Conservation (phyloP, 1,139 yeast genomes). For the Diutina scorzettiae region DNA sequence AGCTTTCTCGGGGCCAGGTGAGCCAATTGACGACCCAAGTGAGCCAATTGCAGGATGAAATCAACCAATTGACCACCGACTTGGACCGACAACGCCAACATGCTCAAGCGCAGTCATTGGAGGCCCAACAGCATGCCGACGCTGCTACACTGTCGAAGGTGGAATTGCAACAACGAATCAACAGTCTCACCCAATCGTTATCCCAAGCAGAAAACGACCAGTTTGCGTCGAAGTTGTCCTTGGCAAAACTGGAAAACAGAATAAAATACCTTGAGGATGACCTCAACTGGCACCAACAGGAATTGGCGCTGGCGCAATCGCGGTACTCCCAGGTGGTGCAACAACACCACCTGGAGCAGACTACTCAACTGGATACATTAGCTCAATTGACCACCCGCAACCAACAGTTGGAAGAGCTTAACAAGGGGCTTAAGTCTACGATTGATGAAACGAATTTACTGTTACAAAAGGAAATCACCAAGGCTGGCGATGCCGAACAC, state of each 20-base stretch:
- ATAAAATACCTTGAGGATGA: slow-evolving; percentile 23
- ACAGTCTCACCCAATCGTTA: slow-evolving; percentile 25
- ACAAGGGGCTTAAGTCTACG: slow-evolving; percentile 8
- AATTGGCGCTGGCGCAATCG: slow-evolving; percentile 26
- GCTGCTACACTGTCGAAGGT: slow-evolving; percentile 37
- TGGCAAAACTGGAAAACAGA: slow-evolving; percentile 29
- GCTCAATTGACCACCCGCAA: slow-evolving; percentile 20
- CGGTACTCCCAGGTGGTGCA: slow-evolving; percentile 29
- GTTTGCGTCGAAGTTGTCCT: slow-evolving; percentile 29
- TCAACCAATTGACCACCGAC: background rate
- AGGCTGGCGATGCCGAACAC: slow-evolving; percentile 19
- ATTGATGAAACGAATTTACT: slow-evolving; percentile 23
- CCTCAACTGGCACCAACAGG: slow-evolving; percentile 38
- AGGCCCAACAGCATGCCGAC: slow-evolving; percentile 42
- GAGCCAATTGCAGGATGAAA: background rate
- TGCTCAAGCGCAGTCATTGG: slow-evolving; percentile 14
- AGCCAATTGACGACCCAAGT: background rate
- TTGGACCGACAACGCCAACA: background rate
- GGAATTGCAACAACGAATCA: slow-evolving; percentile 28
- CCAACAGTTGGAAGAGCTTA: slow-evolving; percentile 17
- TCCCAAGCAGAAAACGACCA: slow-evolving; percentile 26
- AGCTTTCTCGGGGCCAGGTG: background rate
- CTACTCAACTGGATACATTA: slow-evolving; percentile 13
- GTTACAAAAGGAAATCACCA: slow-evolving; percentile 33
- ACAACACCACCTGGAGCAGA: slow-evolving; percentile 26